phyloP scores from a whole-genome alignment of 2,329 filamentous ascomycete species.

The Talaromyces sp. region DNA sequence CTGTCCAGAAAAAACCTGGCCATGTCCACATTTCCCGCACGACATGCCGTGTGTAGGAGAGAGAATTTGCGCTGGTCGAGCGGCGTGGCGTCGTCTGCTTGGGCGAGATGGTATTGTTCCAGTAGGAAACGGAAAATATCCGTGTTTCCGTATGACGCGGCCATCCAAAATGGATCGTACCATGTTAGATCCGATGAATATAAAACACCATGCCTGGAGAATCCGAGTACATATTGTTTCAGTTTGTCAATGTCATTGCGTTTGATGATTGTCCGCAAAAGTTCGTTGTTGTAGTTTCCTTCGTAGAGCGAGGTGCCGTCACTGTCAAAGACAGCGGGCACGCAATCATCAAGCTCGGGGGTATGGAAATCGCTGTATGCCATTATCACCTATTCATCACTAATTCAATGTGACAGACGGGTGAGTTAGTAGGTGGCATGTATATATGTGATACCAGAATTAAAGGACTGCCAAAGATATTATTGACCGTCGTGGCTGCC shows the following conservation, averaged over 20 bases:
- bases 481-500: too few relatives aligned
- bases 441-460: too few relatives aligned
- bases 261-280: neutral
- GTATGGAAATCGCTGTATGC: neutral
- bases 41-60: constrained; percentile 12
- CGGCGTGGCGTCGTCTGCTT: constrained; percentile 1
- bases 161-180: constrained; percentile 13
- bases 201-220: neutral
- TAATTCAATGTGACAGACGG: too few relatives aligned
- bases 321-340: neutral
- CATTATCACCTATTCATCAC: neutral
- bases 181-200: neutral
- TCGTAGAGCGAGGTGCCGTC: constrained; percentile 1
- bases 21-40: constrained; percentile 7
- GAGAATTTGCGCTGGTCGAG: constrained; percentile 1
- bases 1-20: constrained; percentile 13
- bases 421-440: too few relatives aligned
- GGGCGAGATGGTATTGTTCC: constrained; percentile 9
- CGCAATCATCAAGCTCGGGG: neutral
- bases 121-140: constrained; percentile 14
- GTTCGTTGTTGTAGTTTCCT: neutral
- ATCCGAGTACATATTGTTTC: constrained; percentile 4
- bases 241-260: constrained; percentile 4
- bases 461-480: too few relatives aligned
- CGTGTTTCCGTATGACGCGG: constrained; percentile 12